A percentile compares a stretch with the other conserved stretches of the same genome.
phyloP scores from a whole-genome alignment of 2,329 filamentous ascomycete species.

The Cadophora sp. region DNA sequence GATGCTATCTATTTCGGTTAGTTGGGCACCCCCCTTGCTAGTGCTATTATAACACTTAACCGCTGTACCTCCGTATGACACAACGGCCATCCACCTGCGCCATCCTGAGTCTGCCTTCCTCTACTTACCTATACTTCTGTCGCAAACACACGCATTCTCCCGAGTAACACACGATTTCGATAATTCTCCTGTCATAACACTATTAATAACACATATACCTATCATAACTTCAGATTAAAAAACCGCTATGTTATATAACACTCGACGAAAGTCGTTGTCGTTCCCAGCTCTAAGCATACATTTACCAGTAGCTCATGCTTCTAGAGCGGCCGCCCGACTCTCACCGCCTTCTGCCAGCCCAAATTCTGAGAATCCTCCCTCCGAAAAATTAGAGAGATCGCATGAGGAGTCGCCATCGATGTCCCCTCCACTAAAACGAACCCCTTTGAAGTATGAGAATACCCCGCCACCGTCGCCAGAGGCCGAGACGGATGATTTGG shows the following conservation, averaged over 20 bases:
- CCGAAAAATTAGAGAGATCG: constrained; percentile 82
- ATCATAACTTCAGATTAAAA: constrained; percentile 30
- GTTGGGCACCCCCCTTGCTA: too few species aligned
- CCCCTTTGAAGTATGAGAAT: constrained; percentile 62
- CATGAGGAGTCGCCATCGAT: constrained; percentile 61
- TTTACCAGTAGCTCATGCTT: constrained; percentile 71
- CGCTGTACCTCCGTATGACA: too few species aligned
- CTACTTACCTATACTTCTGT: constrained; percentile 13
- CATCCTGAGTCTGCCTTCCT: not conserved
- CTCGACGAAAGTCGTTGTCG: constrained; percentile 93
- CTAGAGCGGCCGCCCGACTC: constrained; percentile 56
- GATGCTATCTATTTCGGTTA: too few species aligned
- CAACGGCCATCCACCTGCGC: constrained; percentile 4
- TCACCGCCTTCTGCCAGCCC: constrained; percentile 46
- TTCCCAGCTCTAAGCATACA: constrained; percentile 93
- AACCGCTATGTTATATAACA: constrained; percentile 87
- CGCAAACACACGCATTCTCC: constrained; percentile 20
- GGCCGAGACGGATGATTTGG: constrained; percentile 50
- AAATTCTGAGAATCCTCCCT: constrained; percentile 49
- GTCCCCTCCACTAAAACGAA: constrained; percentile 51
- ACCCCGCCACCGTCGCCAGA: constrained; percentile 82
- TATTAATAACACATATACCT: constrained; percentile 1
- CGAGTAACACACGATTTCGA: constrained; percentile 25
- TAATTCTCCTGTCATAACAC: constrained; percentile 37
- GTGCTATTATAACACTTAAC: too few species aligned